Percentiles rank a stretch among this genome's conserved stretches.
Conservation (phyloP, 2,329 filamentous ascomycete species). For the Sodiomyces alkalinus region DNA sequence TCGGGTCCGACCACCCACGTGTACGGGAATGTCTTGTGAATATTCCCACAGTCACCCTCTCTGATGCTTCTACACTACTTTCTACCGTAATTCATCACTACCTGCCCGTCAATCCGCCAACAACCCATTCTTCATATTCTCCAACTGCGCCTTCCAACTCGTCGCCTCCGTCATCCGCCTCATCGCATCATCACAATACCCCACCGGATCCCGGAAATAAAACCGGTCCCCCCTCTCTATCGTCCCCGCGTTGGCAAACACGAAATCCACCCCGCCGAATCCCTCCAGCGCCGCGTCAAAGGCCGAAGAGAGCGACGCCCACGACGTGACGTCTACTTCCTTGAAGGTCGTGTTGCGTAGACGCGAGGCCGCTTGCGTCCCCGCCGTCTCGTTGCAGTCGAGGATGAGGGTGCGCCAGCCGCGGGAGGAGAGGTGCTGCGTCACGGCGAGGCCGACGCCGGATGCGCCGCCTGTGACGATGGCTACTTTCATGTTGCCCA, state of each 20-base stretch:
- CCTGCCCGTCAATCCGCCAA: background rate
- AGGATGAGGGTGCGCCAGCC: conserved; percentile 9
- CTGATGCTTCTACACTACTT: no score
- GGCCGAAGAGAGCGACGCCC: conserved; percentile 8
- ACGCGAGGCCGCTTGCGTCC: conserved; percentile 1
- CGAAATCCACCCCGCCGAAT: conserved; percentile 24
- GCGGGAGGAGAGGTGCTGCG: conserved; percentile 6
- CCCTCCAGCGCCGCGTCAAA: conserved; percentile 22
- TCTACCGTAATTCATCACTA: no score
- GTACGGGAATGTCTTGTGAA: no score
- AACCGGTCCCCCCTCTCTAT: conserved; percentile 19
- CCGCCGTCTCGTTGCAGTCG: conserved; percentile 10
- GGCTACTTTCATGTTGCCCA: no score
- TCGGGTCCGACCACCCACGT: no score
- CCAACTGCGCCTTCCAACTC: conserved; percentile 1
- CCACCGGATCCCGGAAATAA: conserved; percentile 14
- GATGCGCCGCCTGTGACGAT: conserved; percentile 9
- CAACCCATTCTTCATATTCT: background rate
- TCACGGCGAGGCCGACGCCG: conserved; percentile 11
- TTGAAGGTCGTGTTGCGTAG: conserved; percentile 2
- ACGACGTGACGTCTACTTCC: conserved; percentile 8
- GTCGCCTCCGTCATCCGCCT: conserved; percentile 9
- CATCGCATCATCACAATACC: conserved; percentile 14
- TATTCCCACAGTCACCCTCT: no score
- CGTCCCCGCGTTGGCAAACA: conserved; percentile 32